A percentile compares a stretch with the other conserved stretches of the same genome.
Conservation (phyloP, 352 stramenopile genomes). For the Phytophthora podocarpi region DNA sequence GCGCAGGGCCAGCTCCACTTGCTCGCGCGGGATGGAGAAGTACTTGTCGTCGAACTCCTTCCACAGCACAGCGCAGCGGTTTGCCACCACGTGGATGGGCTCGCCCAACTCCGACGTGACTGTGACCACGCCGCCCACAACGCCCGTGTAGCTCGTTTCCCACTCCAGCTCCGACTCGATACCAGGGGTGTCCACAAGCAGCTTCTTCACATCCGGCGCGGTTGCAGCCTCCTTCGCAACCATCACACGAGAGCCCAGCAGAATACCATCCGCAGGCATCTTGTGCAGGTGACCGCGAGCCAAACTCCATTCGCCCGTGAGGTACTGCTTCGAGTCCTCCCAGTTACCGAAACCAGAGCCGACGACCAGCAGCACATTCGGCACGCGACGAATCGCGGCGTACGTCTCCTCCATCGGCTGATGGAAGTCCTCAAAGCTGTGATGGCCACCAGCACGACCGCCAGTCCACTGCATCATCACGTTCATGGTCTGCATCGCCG, state of each 20-base stretch:
- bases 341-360: constrained; percentile 90
- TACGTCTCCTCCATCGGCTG: constrained; percentile 75
- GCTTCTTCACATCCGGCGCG: constrained; percentile 78
- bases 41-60: constrained; percentile 89
- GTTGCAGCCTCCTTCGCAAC: constrained; percentile 89
- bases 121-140: constrained; percentile 76
- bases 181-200: constrained; percentile 81
- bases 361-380: constrained; percentile 87
- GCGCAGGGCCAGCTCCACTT: constrained; percentile 68
- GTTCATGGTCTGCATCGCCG: constrained; percentile 59
- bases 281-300: constrained; percentile 48
- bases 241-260: constrained; percentile 86
- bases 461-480: constrained; percentile 91
- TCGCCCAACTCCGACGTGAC: constrained; percentile 87
- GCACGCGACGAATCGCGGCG: constrained; percentile 70
- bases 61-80: constrained; percentile 78
- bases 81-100: constrained; percentile 87
- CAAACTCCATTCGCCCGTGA: constrained; percentile 86
- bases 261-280: constrained; percentile 85
- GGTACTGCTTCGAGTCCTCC: constrained; percentile 77
- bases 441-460: constrained; percentile 82
- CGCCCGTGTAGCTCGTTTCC: constrained; percentile 79
- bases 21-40: constrained; percentile 75
- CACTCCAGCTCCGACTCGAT: constrained; percentile 75
- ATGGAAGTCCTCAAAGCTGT: constrained; percentile 92